phyloP scores from a whole-genome alignment of 2,329 filamentous ascomycete genomes.

The Phaeosphaeria sp. region DNA sequence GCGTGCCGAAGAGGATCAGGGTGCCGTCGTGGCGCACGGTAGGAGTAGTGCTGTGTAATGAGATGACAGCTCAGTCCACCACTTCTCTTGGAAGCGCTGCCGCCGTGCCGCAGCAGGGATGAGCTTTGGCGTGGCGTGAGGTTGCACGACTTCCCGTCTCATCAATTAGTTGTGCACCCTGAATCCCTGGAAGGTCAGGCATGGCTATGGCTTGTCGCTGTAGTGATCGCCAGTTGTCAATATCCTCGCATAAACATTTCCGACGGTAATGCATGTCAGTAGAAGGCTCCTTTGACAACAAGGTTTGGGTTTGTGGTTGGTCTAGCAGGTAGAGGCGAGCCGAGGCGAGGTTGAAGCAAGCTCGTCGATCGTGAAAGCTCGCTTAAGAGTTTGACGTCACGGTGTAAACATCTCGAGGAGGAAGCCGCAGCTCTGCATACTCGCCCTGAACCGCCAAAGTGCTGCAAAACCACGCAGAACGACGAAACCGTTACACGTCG shows the following conservation, averaged over 20 bases:
- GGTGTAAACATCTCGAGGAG: not conserved
- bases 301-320: not conserved
- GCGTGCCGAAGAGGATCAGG: not conserved
- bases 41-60: not conserved
- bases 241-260: not conserved
- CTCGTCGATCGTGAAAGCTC: not conserved
- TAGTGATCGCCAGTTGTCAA: not conserved
- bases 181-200: not conserved
- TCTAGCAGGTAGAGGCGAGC: too few relatives aligned
- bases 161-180: not conserved
- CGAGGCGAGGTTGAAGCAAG: not conserved
- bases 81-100: conserved; percentile 6
- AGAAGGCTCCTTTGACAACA: not conserved
- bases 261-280: not conserved
- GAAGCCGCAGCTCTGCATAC: not conserved
- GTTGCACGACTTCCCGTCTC: not conserved
- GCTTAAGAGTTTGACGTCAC: not conserved
- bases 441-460: not conserved
- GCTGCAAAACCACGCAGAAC: not conserved
- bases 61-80: not conserved
- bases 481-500: not conserved
- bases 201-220: not conserved
- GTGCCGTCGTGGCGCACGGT: not conserved
- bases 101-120: conserved; percentile 10
- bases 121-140: not conserved